Base-by-base conservation (phyloP, 2,329 filamentous ascomycete genomes). In the Fonsecaea pedrosoi region DNA sequence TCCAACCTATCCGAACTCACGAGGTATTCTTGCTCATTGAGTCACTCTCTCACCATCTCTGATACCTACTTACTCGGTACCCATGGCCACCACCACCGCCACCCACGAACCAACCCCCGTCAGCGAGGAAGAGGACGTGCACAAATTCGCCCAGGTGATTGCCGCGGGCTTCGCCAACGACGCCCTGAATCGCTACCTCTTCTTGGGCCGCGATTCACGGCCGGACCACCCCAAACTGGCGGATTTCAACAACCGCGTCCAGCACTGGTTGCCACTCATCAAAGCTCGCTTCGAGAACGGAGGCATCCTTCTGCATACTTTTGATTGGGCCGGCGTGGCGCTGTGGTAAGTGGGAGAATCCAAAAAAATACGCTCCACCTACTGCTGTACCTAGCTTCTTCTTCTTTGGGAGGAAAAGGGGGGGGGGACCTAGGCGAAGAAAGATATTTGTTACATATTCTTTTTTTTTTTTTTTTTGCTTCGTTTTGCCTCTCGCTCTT, bases 181-280 rank as follows among this genome's bases (percentile, higher is more conserved):
- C 32, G 54, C 58, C 3, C 54, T 69, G 25, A 67, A 62, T 35
- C 67, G 67, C 25, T 69, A 62, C 30, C 32, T 69, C 15, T 65
- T 50, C 21, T 48, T 69, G 25, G 67, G 64, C 15, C 64, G 62
- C 30, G 67, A 67, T 48, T 69, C 67, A 34, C 53, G 55, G 10
- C 67, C 64, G 2, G 67, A 67, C 38, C 64, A 69, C 34, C 67
- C 67, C 15, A 69, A 65, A 35, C 40, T 65, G 13, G 18, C n/a
- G 2, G 10, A 69, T 9, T 34, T 38, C 21, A 57, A 67, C 25
- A 15, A 38, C 12, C 54, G 57, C 4, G 45, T 69, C n/a, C 30
- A 62, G 42, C 60, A 64, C 40, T 69, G 67, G 67, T 30, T 65
- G 10, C 38, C 61, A 3, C 35, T 37, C 7, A 62, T 67, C 4